Evolutionary conservation across 2,329 filamentous ascomycete genomes (phyloP), one percentile per base, ranked within the genome.

Genomic region (Aspergillus latus): DNA sequence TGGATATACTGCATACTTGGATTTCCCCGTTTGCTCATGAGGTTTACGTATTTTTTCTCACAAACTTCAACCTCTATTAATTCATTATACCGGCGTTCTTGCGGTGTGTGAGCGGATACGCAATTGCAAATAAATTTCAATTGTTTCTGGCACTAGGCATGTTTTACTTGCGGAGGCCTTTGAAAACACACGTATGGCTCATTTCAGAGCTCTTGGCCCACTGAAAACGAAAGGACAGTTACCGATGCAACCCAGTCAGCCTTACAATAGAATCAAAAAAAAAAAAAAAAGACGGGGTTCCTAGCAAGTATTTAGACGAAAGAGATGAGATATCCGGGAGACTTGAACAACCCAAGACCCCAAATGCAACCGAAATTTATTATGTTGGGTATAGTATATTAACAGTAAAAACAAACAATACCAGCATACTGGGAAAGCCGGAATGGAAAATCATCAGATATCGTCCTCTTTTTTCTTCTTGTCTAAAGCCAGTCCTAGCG

Each of bases 381-480:
- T 46, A 49, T 34, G 15, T 43, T 32, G 34, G 48, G 54, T 52
- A 54, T 61, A 58, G 49, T 56, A 40, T 49, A 55, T 47, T 42
- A 56, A 47, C 36, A 54, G 43, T 32, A n/a, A 39, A 52, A 48
- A 30, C 9, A 49, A 42, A 52, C 40, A 39, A 26, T 15, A 32
- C 28, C 28, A 13, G 30, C 40, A 28, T 42, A 15, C 21, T 30
- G 9, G 37, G 51, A 10, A 44, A 21, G 40, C 37, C 11, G 11
- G 15, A 30, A 13, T 45, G 43, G 9, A 21, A 43, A 32, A 16
- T 46, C 28, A 40, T 16, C 15, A 28, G 29, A 21, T 29, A 26
- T 68, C 60, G 21, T 65, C 65, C 43, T 61, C 68, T n/a, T 62
- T 61, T 39, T 63, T 68, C 21, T 66, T 66, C 11, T 59, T 65